These are phyloP conservation scores for Phytophthora constricta DNA, from an alignment of 352 stramenopile genomes.

Conservation along the genomic window DNA sequence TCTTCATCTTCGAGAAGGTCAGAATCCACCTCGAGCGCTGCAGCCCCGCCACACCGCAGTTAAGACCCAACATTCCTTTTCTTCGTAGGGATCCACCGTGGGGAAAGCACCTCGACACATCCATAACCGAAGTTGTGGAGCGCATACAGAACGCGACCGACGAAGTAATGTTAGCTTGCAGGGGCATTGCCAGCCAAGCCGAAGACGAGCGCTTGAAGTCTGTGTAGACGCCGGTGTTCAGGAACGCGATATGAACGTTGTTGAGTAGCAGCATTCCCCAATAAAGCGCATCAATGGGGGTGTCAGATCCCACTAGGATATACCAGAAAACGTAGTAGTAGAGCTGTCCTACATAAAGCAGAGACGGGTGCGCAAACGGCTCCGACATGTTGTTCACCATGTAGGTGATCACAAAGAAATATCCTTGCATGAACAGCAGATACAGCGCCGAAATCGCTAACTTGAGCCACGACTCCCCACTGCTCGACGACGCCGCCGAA, in stretches of 20 bases:
- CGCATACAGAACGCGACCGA: conserved; percentile 71
- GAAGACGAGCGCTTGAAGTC: conserved; percentile 78
- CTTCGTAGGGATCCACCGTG: conserved; percentile 8
- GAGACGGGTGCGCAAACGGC: conserved; percentile 79
- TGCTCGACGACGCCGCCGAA: conserved; percentile 32
- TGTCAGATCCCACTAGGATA: conserved; percentile 81
- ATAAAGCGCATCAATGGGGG: conserved; percentile 82
- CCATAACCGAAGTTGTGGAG: conserved; percentile 43
- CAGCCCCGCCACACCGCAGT: conserved; percentile 40
- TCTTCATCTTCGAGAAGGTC: conserved; percentile 32
- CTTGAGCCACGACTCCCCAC: conserved; percentile 69
- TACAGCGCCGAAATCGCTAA: conserved; percentile 79
- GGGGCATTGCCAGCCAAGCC: conserved; percentile 48
- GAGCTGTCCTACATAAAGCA: conserved; percentile 85
- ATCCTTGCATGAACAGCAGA: conserved; percentile 82
- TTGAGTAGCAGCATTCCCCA: conserved; percentile 87
- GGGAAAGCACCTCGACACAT: conserved; percentile 32
- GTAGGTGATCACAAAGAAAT: conserved; percentile 85
- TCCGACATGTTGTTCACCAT: conserved; percentile 85
- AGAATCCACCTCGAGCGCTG: conserved; percentile 31
- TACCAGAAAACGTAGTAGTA: conserved; percentile 93
- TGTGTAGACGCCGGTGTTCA: conserved; percentile 88
- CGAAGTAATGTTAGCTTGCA: conserved; percentile 53
- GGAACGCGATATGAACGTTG: conserved; percentile 87
- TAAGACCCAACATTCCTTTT: conserved; percentile 33